Evolutionary conservation across 2,329 filamentous ascomycete species (phyloP).

Genomic region (Dendrostoma leiphaemia): DNA sequence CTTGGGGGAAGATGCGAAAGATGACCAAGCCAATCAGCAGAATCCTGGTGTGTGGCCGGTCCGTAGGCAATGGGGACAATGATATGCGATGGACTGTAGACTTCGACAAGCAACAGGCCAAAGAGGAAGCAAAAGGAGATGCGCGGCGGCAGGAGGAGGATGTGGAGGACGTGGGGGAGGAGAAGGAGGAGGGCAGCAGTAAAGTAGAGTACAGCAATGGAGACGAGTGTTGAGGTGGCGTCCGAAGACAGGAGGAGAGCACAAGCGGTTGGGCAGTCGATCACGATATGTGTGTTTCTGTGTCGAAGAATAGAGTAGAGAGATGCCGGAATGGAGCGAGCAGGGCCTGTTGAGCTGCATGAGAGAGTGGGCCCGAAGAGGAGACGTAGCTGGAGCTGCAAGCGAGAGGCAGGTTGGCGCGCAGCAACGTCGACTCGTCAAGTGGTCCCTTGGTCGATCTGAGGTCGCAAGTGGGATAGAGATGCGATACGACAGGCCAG

Average conservation of each 20-base stretch:
- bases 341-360: conserved; percentile 16
- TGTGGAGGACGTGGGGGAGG: not conserved
- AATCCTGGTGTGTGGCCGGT: not conserved
- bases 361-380: conserved; percentile 17
- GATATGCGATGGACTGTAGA: not conserved
- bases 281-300: conserved; percentile 18
- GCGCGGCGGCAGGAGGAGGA: not conserved
- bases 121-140: too few species aligned
- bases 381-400: conserved; percentile 18
- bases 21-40: conserved; percentile 10
- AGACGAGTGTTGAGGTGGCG: conserved; percentile 2
- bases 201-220: conserved; percentile 1
- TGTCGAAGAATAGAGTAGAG: conserved; percentile 8
- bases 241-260: conserved; percentile 6
- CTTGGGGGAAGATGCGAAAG: conserved; percentile 27
- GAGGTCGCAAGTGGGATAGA: conserved; percentile 6
- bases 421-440: conserved; percentile 9
- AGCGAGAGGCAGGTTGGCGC: conserved; percentile 12
- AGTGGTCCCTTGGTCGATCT: conserved; percentile 11
- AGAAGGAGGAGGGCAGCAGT: conserved; percentile 3
- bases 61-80: not conserved
- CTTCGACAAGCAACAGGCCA: too few species aligned
- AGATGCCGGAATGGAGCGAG: conserved; percentile 9
- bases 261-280: conserved; percentile 17
- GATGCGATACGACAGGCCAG: conserved; percentile 11